Evolutionary conservation across 495 filamentous ascomycete genomes (phyloP), one percentile per base, ranked within the genome.

Genomic region (Penicillium diatomitis): DNA sequence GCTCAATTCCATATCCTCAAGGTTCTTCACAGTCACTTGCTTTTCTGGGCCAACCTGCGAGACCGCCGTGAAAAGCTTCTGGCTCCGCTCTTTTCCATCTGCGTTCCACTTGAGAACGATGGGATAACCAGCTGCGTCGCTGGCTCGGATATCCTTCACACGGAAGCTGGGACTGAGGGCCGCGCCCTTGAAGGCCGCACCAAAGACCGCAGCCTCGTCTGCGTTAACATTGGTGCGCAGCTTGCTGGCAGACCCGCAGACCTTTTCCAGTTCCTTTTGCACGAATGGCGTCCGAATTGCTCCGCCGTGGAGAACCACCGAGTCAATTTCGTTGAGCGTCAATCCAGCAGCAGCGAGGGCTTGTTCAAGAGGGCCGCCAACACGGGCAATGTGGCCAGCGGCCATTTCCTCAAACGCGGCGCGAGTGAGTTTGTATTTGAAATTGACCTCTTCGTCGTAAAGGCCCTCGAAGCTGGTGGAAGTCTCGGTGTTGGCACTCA

Each of bases 161-260:
- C 87, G 82, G 78, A 99, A 99, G 60, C 83, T 89, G 34, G 90
- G 88, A 67, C 86, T 94, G 43, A 97, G 76, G 51, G 83, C 83
- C 41, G 94, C 94, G 31, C 85, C 94, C 62, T 88, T 88, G 76
- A 97, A 97, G 12, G 88, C 89, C 44, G 94, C 94, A 54, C 94
- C 94, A 66, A 99, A 95, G 10, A 95, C 92, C 42, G 94, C 92
- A 10, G 94, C 82, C 70, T 99, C 94, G 64, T 99, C 94, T 30
- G 90, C 84, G 67, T 99, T 99, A 56, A 99, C 94, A 58, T 90
- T 97, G 55, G 85, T 84, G 47, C 87, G 82, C 50, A 99, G 74
- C 72, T 95, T 96, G 44, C 83, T 80, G 5, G 80, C 72, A 10
- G 74, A 75, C 7, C 86, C 85, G 31, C 83, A 77, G 42, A 86